Evolutionary conservation across 129 eudicot genomes (phyloP).

Genomic region (Ambrosia artemisiifolia): DNA sequence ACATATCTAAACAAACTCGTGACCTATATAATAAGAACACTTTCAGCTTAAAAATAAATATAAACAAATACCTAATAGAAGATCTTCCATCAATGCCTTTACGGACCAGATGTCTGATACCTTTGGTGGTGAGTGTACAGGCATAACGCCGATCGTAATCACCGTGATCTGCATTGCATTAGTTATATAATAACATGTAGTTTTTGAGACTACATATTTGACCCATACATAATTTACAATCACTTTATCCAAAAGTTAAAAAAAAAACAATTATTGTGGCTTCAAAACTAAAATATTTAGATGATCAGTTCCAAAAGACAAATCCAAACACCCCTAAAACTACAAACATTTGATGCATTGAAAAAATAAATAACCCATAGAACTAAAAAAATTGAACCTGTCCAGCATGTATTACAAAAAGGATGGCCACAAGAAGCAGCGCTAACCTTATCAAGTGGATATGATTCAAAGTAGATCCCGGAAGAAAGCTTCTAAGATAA

Average conservation of each 20-base stretch:
- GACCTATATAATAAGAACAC: no score
- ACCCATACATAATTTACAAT: not conserved
- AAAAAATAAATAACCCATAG: not conserved
- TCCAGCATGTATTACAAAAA: constrained; percentile 40
- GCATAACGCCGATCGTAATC: no score
- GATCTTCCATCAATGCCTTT: no score
- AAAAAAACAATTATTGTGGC: no score
- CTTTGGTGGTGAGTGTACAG: no score
- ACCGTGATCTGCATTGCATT: no score
- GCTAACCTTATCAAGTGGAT: not conserved
- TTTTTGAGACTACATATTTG: not conserved
- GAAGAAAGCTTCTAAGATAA: constrained; percentile 20
- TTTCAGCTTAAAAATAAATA: no score
- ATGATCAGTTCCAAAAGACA: not conserved
- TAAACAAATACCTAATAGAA: no score
- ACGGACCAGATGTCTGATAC: no score
- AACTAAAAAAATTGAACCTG: not conserved
- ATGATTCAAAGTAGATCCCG: constrained; percentile 42
- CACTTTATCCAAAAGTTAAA: not conserved
- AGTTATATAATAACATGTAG: no score
- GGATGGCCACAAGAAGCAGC: constrained; percentile 41
- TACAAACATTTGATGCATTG: not conserved
- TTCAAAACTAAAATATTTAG: not conserved
- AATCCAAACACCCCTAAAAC: constrained; percentile 5
- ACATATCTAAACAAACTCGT: no score